Conservation (phyloP, 441 rosid genomes). For the Jatropha podagrica region DNA sequence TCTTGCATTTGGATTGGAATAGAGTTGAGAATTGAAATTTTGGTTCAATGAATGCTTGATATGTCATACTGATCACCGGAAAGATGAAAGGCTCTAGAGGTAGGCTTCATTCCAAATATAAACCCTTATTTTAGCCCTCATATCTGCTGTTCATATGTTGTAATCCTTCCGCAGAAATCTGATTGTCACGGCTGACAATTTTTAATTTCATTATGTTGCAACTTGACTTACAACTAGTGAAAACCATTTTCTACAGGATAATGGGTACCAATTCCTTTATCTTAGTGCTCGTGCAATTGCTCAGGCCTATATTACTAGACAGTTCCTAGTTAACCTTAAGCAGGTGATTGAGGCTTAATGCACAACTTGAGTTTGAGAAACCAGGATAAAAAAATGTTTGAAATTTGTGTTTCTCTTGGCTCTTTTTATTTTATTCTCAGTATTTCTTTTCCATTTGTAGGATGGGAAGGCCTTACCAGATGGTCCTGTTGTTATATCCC, state of each 20-base stretch:
- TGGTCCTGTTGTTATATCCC: constrained; percentile 97
- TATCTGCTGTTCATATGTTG: constrained; percentile 6
- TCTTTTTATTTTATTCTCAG: constrained; percentile 5
- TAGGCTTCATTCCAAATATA: not conserved
- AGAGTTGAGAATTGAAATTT: not conserved
- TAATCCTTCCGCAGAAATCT: not conserved
- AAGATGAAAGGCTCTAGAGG: constrained; percentile 9
- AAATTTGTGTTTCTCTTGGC: constrained; percentile 1
- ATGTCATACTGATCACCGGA: not conserved
- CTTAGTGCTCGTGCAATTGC: constrained; percentile 97
- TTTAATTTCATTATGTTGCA: constrained; percentile 38
- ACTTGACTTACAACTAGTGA: constrained; percentile 73
- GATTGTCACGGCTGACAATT: not conserved
- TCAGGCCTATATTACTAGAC: constrained; percentile 90
- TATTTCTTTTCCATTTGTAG: constrained; percentile 36
- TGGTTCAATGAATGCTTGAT: not conserved
- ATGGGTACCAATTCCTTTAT: constrained; percentile 92
- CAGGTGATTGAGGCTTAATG: constrained; percentile 54
- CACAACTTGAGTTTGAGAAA: constrained; percentile 12
- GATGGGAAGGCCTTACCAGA: constrained; percentile 95
- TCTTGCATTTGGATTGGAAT: constrained; percentile 11
- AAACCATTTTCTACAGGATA: constrained; percentile 63
- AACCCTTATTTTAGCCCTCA: constrained; percentile 12
- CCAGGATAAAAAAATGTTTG: not conserved
- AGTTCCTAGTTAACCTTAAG: constrained; percentile 78